Percentiles rank a stretch among this genome's conserved stretches.
These are phyloP conservation scores for Diutina ranongensis DNA, from an alignment of 1,139 yeast species.

Conservation along the genomic window DNA sequence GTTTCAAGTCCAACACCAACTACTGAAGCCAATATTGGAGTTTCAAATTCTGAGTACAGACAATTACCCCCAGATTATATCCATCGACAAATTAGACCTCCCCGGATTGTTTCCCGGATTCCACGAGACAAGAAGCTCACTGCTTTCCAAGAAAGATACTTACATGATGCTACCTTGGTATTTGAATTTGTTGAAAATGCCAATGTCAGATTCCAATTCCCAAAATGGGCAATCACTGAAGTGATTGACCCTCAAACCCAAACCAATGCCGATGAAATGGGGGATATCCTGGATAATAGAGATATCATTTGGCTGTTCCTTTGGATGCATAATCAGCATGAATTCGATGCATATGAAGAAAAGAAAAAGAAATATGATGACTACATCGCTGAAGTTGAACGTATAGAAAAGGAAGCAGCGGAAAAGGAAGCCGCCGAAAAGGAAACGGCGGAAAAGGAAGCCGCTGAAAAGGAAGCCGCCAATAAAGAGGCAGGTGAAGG, in stretches of 20 bases:
- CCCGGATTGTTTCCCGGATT: slow-evolving; percentile 10
- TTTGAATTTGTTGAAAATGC: slow-evolving; percentile 81
- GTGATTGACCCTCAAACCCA: slow-evolving; percentile 20
- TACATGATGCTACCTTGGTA: slow-evolving; percentile 58
- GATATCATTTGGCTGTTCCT: slow-evolving; percentile 58
- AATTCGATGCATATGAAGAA: slow-evolving; percentile 35
- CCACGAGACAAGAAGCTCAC: slow-evolving; percentile 46
- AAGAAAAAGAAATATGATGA: slow-evolving; percentile 18
- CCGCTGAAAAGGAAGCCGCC: slow-evolving; percentile 17
- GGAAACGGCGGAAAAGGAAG: slow-evolving; percentile 15
- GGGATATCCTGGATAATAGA: slow-evolving; percentile 21
- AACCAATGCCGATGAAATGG: slow-evolving; percentile 12
- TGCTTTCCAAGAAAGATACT: slow-evolving; percentile 64
- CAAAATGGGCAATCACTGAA: slow-evolving; percentile 69
- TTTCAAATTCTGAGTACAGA: not conserved
- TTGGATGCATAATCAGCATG: slow-evolving; percentile 43
- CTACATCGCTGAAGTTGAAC: slow-evolving; percentile 10
- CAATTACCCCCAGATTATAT: not conserved
- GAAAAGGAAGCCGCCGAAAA: slow-evolving; percentile 12
- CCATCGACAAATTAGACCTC: not conserved
- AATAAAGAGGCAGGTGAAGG: slow-evolving; percentile 12
- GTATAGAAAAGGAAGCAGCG: slow-evolving; percentile 13
- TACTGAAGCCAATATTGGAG: not conserved
- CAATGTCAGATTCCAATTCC: slow-evolving; percentile 60
- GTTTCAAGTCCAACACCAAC: not conserved